A percentile compares a stretch with the other conserved stretches of the same genome.
phyloP scores from a whole-genome alignment of 192 early-diverging fungal species.

The Obelidium mucronatum region DNA sequence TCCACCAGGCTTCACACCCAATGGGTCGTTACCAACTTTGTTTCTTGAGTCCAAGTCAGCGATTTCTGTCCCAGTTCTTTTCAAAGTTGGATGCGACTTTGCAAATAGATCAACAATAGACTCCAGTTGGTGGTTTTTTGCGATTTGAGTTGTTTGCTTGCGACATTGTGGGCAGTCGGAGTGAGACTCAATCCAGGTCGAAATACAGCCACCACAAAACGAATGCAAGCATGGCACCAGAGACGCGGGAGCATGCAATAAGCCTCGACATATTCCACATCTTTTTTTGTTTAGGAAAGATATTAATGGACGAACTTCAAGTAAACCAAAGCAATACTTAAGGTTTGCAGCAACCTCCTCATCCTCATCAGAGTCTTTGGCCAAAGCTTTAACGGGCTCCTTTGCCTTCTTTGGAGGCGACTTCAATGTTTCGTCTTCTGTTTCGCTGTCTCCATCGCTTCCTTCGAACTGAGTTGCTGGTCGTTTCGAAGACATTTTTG shows the following conservation, averaged over 20 bases:
- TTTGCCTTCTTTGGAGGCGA: no score
- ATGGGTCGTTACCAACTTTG: neutral
- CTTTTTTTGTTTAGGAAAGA: no score
- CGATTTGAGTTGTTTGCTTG: conserved; percentile 1
- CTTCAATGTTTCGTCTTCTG: no score
- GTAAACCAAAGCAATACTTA: no score
- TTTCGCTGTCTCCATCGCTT: no score
- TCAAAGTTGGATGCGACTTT: conserved; percentile 24
- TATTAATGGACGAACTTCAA: no score
- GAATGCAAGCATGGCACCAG: conserved; percentile 44
- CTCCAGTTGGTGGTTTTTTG: conserved; percentile 38
- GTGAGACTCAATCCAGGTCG: conserved; percentile 27
- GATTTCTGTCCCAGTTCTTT: conserved; percentile 15
- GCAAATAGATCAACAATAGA: conserved; percentile 25
- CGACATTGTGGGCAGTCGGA: conserved; percentile 39
- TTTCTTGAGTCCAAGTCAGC: conserved; percentile 30
- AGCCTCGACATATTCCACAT: conserved; percentile 42
- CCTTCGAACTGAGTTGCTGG: neutral
- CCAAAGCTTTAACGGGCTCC: no score
- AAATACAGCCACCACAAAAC: conserved; percentile 45
- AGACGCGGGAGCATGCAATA: conserved; percentile 24
- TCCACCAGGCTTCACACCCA: neutral
- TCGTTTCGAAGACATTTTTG: neutral
- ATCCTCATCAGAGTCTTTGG: no score
- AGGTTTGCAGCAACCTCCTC: no score